phyloP scores from a whole-genome alignment of 179 eudicot genomes.

The Beta corolliflora region DNA sequence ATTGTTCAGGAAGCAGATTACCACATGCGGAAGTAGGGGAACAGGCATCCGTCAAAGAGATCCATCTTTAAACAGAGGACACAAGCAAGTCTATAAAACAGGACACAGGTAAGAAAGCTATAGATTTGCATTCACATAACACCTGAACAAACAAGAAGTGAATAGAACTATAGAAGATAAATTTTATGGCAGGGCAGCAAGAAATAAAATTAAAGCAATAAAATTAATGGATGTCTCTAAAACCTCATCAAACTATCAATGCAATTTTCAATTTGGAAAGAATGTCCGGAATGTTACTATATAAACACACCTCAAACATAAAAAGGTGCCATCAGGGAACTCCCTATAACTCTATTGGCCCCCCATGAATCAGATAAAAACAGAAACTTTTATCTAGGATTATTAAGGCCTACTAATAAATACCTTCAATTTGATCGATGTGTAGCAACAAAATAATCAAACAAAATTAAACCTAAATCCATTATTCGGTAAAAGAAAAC shows the following conservation, averaged over 20 bases:
- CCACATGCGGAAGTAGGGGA: neutral
- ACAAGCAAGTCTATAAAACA: neutral
- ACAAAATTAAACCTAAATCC: neutral
- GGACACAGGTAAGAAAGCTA: too few species aligned
- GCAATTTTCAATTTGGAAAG: neutral
- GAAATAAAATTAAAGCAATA: too few species aligned
- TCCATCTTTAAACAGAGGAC: neutral
- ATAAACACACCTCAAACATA: constrained; percentile 39
- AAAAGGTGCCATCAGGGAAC: constrained; percentile 52
- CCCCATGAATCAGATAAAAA: constrained; percentile 67
- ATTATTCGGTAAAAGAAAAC: too few species aligned
- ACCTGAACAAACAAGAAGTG: neutral
- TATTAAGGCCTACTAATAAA: constrained; percentile 42
- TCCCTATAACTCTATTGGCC: constrained; percentile 45
- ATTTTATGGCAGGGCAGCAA: too few species aligned
- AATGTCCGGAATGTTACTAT: constrained; percentile 47
- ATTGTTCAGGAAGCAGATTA: neutral
- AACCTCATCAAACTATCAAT: neutral
- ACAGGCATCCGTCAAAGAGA: neutral
- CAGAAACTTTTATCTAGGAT: constrained; percentile 41
- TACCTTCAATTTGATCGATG: neutral
- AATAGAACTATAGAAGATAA: too few species aligned
- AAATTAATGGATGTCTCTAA: neutral
- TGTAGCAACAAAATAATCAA: neutral
- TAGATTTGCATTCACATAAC: neutral